Conservation (phyloP, 73 alveolate species). For the Uronychia binucleata region DNA sequence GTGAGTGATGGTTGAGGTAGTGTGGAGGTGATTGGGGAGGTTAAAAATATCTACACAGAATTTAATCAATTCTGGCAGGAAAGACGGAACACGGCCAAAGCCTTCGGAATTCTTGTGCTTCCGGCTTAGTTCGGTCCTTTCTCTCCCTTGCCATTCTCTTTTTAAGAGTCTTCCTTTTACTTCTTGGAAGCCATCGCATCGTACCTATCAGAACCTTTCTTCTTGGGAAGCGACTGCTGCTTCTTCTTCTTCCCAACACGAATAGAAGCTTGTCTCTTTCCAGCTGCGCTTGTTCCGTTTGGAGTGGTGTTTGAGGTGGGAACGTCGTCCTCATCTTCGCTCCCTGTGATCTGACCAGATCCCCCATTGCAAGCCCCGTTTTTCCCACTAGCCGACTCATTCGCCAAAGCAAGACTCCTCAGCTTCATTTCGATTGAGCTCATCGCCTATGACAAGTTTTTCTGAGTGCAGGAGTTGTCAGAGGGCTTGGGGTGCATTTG, state of each 20-base stretch:
- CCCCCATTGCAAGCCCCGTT: background rate
- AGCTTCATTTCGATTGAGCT: background rate
- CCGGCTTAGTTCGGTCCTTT: too few relatives aligned
- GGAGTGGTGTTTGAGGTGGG: constrained; percentile 2
- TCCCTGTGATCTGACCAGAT: background rate
- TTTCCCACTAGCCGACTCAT: too few relatives aligned
- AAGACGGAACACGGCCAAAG: too few relatives aligned
- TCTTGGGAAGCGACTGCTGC: background rate
- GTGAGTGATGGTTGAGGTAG: too few relatives aligned
- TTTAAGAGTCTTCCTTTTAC: too few relatives aligned
- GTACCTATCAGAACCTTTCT: background rate
- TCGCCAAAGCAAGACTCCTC: background rate
- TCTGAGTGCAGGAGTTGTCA: background rate
- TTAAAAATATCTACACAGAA: too few relatives aligned
- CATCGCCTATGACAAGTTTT: background rate
- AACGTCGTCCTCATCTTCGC: background rate
- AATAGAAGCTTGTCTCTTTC: background rate
- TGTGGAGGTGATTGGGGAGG: too few relatives aligned
- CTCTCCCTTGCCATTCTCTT: too few relatives aligned
- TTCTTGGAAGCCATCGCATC: background rate
- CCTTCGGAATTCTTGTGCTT: too few relatives aligned
- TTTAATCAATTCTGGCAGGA: too few relatives aligned
- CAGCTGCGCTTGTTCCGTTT: background rate
- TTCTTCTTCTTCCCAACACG: background rate
- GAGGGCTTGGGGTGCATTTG: background rate